Percentiles rank a stretch among this genome's conserved stretches.
Evolutionary conservation across 2,329 filamentous ascomycete genomes (phyloP).

Genomic region (Kalmusia sp.): DNA sequence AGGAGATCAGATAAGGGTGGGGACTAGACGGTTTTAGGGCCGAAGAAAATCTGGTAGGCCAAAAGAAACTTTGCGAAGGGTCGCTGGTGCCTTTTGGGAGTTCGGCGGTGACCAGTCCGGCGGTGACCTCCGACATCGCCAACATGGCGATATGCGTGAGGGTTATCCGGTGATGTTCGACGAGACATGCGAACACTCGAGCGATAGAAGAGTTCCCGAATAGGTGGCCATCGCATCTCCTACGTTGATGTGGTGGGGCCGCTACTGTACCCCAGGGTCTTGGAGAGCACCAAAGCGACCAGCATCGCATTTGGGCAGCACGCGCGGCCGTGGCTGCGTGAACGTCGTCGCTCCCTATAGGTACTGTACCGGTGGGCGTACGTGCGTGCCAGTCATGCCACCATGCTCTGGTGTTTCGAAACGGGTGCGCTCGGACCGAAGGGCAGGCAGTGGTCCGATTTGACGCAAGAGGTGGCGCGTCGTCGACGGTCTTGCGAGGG

Average conservation of each 20-base stretch:
- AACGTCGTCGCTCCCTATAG: too few species aligned
- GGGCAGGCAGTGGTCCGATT: constrained; percentile 4
- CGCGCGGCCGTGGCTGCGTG: too few species aligned
- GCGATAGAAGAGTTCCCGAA: not conserved
- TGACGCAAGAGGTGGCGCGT: constrained; percentile 4
- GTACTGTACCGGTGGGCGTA: too few species aligned
- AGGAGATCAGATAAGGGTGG: constrained; percentile 8
- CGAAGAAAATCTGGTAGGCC: not conserved
- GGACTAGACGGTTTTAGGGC: not conserved
- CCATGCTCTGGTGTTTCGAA: constrained; percentile 5
- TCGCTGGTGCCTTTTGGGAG: not conserved
- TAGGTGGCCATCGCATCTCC: not conserved
- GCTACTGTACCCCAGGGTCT: constrained; percentile 5
- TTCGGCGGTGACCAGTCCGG: too few species aligned
- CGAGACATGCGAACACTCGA: too few species aligned
- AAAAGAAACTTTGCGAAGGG: constrained; percentile 2
- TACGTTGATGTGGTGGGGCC: not conserved
- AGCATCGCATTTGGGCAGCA: not conserved
- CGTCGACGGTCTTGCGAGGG: not conserved
- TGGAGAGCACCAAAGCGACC: not conserved
- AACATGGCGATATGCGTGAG: too few species aligned
- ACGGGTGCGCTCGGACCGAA: not conserved
- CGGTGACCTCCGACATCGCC: not conserved
- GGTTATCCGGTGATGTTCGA: too few species aligned
- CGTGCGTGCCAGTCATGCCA: not conserved